phyloP scores from a whole-genome alignment of 2,329 filamentous ascomycete genomes.

The Rosellinia necatrix region DNA sequence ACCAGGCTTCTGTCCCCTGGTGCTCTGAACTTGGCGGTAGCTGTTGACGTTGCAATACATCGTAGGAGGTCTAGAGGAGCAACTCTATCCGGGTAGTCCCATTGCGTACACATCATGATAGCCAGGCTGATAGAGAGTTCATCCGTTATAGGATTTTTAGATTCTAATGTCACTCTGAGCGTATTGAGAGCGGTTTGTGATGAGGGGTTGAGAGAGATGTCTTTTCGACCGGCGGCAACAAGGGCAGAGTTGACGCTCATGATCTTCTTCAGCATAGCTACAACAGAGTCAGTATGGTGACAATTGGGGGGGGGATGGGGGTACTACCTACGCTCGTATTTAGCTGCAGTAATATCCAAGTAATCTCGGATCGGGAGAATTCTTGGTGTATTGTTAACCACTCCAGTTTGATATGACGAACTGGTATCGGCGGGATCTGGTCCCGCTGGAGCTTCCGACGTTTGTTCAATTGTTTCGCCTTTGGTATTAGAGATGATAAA shows the following conservation, averaged over 20 bases:
- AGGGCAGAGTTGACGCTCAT: conserved; percentile 75
- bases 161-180: conserved; percentile 68
- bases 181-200: conserved; percentile 67
- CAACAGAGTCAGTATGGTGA: conserved; percentile 6
- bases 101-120: conserved; percentile 73
- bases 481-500: conserved; percentile 92
- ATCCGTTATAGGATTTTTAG: conserved; percentile 54
- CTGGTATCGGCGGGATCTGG: conserved; percentile 80
- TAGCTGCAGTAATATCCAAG: conserved; percentile 75
- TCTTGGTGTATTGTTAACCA: conserved; percentile 54
- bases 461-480: conserved; percentile 78
- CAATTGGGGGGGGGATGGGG: neutral
- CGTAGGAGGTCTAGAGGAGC: conserved; percentile 86
- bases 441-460: conserved; percentile 52
- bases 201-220: conserved; percentile 71
- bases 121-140: conserved; percentile 64
- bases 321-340: conserved; percentile 57
- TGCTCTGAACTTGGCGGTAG: conserved; percentile 65
- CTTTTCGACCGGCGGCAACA: conserved; percentile 72
- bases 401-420: conserved; percentile 76
- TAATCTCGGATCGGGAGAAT: conserved; percentile 80
- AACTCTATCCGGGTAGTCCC: conserved; percentile 80
- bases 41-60: conserved; percentile 72
- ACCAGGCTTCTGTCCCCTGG: conserved; percentile 63
- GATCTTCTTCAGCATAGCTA: conserved; percentile 76